phyloP scores from a whole-genome alignment of 306 rosid species.

The Mucuna pruriens region DNA sequence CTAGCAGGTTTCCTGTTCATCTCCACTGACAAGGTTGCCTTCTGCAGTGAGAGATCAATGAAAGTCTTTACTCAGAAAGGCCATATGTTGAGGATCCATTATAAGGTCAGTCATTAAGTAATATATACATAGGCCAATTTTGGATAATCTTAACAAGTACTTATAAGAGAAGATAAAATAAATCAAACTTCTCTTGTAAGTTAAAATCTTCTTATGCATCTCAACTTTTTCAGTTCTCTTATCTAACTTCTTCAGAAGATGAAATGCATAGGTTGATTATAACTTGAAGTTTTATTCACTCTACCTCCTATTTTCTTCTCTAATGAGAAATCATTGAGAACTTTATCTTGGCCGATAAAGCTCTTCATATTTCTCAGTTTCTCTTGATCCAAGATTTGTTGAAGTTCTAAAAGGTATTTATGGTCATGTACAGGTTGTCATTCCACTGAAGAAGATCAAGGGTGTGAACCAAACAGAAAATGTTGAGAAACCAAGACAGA shows the following conservation, averaged over 20 bases:
- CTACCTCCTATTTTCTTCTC: neutral
- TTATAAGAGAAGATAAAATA: neutral
- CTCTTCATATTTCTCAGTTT: slow-evolving; percentile 5
- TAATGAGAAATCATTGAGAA: too few relatives aligned
- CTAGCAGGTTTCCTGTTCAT: slow-evolving; percentile 80
- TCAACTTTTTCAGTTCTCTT: neutral
- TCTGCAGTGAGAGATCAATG: slow-evolving; percentile 77
- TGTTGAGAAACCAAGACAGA: slow-evolving; percentile 40
- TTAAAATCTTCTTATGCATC: neutral
- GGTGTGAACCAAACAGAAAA: slow-evolving; percentile 38
- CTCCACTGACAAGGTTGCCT: slow-evolving; percentile 71
- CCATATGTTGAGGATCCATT: slow-evolving; percentile 42
- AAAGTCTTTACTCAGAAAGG: slow-evolving; percentile 53
- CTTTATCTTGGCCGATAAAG: neutral
- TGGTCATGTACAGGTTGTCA: slow-evolving; percentile 29
- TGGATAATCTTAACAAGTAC: neutral
- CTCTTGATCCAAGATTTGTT: neutral
- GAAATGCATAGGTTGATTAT: neutral
- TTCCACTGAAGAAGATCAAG: slow-evolving; percentile 44
- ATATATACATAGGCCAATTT: neutral
- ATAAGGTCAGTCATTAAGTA: slow-evolving; percentile 31
- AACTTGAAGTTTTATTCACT: neutral
- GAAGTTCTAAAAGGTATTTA: slow-evolving; percentile 11
- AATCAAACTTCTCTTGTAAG: neutral
- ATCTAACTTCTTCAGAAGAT: neutral